Evolutionary conservation across 2,329 filamentous ascomycete species (phyloP).

Genomic region (Diplodia corticola): DNA sequence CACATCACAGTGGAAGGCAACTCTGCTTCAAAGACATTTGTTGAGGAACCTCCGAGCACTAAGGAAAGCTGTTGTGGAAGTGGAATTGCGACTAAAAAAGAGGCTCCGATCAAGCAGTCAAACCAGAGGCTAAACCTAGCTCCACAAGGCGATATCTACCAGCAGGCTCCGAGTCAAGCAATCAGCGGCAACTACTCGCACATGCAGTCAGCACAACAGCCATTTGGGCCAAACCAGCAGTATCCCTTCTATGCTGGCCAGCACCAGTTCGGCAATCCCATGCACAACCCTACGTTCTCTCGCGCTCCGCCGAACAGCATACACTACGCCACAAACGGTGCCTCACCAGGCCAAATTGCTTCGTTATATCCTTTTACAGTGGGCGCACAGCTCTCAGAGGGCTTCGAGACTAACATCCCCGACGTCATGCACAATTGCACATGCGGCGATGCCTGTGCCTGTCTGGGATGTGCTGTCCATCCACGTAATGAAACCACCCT

Average conservation of each 20-base stretch:
- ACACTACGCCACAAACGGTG: background rate
- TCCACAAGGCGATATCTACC: background rate
- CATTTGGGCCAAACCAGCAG: background rate
- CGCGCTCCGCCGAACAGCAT: background rate
- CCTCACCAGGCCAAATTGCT: background rate
- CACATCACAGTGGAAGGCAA: conserved; percentile 9
- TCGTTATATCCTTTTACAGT: background rate
- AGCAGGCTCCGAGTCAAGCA: background rate
- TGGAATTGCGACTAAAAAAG: background rate
- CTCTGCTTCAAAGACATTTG: background rate
- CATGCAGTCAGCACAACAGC: background rate
- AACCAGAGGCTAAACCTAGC: background rate
- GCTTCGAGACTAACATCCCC: background rate
- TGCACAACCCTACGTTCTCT: background rate
- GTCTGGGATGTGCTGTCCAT: conserved; percentile 67
- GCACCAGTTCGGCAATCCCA: background rate
- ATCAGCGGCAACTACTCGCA: background rate
- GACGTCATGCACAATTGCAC: conserved; percentile 52
- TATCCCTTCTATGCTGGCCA: background rate
- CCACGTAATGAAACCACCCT: conserved; percentile 66
- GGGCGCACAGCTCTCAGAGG: background rate
- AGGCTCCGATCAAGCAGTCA: background rate
- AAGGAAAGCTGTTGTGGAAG: conserved; percentile 10
- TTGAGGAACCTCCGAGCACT: background rate
- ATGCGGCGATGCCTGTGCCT: conserved; percentile 67